Conservation (phyloP, 345 rosid species). For the Lagerstroemia speciosa region DNA sequence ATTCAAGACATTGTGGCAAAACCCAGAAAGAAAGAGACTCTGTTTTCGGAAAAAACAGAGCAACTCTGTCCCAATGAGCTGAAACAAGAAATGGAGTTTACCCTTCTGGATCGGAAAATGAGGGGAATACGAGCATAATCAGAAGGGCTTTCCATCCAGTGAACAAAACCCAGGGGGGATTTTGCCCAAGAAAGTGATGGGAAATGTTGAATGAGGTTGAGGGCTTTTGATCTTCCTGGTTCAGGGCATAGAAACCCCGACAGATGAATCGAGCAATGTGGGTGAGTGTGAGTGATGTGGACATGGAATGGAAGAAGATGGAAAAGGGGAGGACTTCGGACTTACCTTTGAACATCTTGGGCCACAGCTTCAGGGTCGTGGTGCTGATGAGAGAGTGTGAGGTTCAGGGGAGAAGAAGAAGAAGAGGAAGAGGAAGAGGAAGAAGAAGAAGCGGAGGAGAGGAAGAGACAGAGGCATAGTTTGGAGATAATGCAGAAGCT, state of each 20-base stretch:
- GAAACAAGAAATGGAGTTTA: neutral
- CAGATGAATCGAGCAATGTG: neutral
- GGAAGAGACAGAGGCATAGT: neutral
- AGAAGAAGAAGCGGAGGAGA: constrained; percentile 22
- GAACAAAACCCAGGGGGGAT: constrained; percentile 2
- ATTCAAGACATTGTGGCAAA: neutral
- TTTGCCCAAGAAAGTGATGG: neutral
- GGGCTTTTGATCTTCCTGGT: neutral
- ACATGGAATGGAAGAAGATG: neutral
- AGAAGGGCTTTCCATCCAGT: neutral
- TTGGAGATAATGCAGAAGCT: neutral
- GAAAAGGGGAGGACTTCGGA: neutral
- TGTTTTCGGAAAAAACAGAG: neutral
- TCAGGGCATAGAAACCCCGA: neutral
- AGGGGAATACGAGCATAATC: neutral
- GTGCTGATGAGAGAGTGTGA: constrained; percentile 22
- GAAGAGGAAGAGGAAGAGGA: constrained; percentile 24
- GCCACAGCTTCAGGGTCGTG: constrained; percentile 24
- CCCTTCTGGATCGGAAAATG: neutral
- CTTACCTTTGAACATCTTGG: constrained; percentile 20
- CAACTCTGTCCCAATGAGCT: neutral
- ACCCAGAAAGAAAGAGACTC: too few species aligned
- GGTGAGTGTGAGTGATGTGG: neutral
- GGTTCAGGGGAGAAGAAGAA: constrained; percentile 35
- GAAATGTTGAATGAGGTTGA: neutral